Percentiles rank a stretch among this genome's conserved stretches.
These are phyloP conservation scores for Eucalyptus pumila DNA, from an alignment of 345 rosid species.

Conservation along the genomic window DNA sequence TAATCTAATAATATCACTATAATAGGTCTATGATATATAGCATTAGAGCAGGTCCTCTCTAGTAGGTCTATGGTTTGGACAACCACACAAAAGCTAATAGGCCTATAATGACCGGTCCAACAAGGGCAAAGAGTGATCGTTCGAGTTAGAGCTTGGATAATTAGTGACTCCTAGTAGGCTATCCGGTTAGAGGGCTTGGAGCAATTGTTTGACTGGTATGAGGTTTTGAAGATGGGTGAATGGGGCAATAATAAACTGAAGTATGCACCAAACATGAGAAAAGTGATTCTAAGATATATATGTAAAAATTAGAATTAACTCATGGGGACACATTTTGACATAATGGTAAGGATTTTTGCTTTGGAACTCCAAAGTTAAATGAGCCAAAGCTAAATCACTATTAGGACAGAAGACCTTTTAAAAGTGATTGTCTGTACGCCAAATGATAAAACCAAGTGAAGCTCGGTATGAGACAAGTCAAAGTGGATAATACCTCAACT, in stretches of 20 bases:
- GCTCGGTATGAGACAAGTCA: rapidly evolving
- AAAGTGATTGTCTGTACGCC: rapidly evolving
- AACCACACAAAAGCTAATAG: rapidly evolving
- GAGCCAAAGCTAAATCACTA: neutral
- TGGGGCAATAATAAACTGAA: neutral
- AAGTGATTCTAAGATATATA: no score
- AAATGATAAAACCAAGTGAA: no score
- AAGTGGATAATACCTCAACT: neutral
- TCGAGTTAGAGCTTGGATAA: rapidly evolving
- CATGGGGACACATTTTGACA: neutral
- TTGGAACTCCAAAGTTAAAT: no score
- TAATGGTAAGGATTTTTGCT: no score
- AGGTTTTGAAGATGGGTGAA: no score
- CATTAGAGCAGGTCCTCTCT: no score
- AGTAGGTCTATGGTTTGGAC: neutral
- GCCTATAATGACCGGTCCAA: neutral
- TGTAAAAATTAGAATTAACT: no score
- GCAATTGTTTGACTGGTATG: no score
- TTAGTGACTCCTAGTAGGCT: neutral
- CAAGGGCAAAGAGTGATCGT: neutral
- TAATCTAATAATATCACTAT: neutral
- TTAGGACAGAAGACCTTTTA: no score
- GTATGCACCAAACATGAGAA: neutral
- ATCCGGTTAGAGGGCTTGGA: no score
- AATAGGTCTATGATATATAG: no score